A percentile compares a stretch with the other conserved stretches of the same genome.
These are phyloP conservation scores for Amorphotheca resinae DNA, from an alignment of 495 filamentous ascomycete species.

Conservation along the genomic window DNA sequence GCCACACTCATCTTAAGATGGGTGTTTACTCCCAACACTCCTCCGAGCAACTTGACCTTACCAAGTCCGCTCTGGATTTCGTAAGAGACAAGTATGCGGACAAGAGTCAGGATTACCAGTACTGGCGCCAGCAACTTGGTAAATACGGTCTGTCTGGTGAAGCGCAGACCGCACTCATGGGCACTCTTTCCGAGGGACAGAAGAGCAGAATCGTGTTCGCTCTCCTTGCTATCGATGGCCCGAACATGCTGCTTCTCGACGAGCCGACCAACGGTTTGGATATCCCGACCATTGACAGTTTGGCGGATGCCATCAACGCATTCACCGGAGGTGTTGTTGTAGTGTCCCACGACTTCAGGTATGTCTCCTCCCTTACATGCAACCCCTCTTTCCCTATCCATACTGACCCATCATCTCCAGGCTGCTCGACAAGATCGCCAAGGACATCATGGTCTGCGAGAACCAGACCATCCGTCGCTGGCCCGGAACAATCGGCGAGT, in stretches of 20 bases:
- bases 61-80: slow-evolving; percentile 95
- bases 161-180: slow-evolving; percentile 92
- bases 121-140: slow-evolving; percentile 96
- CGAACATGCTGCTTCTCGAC: slow-evolving; percentile 96
- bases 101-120: slow-evolving; percentile 95
- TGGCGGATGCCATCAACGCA: slow-evolving; percentile 95
- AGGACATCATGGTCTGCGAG: slow-evolving; percentile 98
- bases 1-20: slow-evolving; percentile 96
- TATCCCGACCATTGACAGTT: slow-evolving; percentile 95
- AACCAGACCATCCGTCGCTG: slow-evolving; percentile 82
- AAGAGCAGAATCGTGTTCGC: slow-evolving; percentile 97
- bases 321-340: slow-evolving; percentile 95
- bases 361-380: slow-evolving; percentile 9
- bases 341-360: slow-evolving; percentile 97
- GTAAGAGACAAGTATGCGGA: slow-evolving; percentile 87
- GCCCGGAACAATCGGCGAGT: slow-evolving; percentile 80
- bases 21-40: slow-evolving; percentile 97
- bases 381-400: background rate
- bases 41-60: slow-evolving; percentile 93
- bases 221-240: slow-evolving; percentile 84
- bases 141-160: slow-evolving; percentile 86
- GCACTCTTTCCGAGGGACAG: slow-evolving; percentile 93
- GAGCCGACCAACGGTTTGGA: slow-evolving; percentile 99
- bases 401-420: slow-evolving; percentile 30
- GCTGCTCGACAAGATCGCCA: slow-evolving; percentile 97